phyloP scores from a whole-genome alignment of 1,284 basidiomycete species.

The Tylopilus sp. region DNA sequence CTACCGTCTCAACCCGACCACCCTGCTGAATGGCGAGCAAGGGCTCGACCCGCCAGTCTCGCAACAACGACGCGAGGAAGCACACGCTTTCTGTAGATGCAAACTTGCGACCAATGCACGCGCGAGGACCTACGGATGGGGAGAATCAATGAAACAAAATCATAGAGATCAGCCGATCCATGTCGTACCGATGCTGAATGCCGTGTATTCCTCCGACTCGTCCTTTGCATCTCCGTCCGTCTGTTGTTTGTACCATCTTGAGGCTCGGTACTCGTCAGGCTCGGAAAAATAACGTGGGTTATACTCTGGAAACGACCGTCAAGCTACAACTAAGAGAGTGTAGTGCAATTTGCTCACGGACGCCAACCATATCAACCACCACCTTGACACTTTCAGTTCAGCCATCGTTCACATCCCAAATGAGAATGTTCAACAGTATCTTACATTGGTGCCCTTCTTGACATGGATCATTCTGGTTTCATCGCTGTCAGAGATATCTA shows the following conservation, averaged over 20 bases:
- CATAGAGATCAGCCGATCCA: neutral
- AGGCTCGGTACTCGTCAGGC: slow-evolving; percentile 38
- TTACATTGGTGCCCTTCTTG: slow-evolving; percentile 32
- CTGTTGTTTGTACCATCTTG: slow-evolving; percentile 37
- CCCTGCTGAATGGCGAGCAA: slow-evolving; percentile 26
- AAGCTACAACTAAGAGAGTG: neutral
- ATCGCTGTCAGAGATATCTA: slow-evolving; percentile 19
- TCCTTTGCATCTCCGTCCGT: neutral
- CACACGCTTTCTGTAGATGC: slow-evolving; percentile 49
- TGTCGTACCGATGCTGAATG: slow-evolving; percentile 44
- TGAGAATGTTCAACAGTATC: neutral
- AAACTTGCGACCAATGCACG: slow-evolving; percentile 55
- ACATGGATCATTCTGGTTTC: slow-evolving; percentile 22
- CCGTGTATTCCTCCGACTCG: slow-evolving; percentile 23
- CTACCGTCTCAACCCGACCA: slow-evolving; percentile 36
- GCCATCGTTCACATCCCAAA: neutral
- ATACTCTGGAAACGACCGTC: slow-evolving; percentile 26
- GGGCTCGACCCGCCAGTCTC: slow-evolving; percentile 38
- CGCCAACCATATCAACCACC: slow-evolving; percentile 48
- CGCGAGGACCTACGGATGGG: slow-evolving; percentile 40
- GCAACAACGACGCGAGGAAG: slow-evolving; percentile 47
- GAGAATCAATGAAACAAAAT: neutral
- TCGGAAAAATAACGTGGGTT: slow-evolving; percentile 40
- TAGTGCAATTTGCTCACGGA: slow-evolving; percentile 39
- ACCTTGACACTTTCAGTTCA: slow-evolving; percentile 24